A percentile compares a stretch with the other conserved stretches of the same genome.
These are phyloP conservation scores for Mrakia blollopis DNA, from an alignment of 768 basidiomycete genomes.

Conservation along the genomic window DNA sequence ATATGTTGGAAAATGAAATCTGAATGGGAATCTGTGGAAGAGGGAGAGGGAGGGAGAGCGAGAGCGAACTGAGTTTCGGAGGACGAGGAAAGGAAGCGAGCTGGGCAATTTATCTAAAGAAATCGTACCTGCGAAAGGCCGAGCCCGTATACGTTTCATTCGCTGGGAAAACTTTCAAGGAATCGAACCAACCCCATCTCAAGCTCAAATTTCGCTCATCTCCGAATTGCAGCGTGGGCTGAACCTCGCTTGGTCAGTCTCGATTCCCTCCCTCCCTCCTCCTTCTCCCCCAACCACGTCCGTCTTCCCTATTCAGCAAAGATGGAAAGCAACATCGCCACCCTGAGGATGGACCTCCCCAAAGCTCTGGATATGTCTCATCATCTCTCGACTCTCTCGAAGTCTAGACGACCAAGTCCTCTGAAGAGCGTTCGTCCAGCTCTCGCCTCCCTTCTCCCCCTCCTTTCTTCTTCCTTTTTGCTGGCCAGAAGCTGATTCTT, in stretches of 20 bases:
- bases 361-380: constrained; percentile 56
- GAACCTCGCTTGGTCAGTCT: constrained; percentile 44
- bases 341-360: not conserved
- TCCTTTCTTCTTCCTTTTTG: constrained; percentile 30
- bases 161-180: too few species aligned
- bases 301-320: not conserved
- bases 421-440: constrained; percentile 49
- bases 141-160: too few species aligned
- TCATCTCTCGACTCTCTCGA: constrained; percentile 60
- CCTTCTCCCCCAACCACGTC: not conserved
- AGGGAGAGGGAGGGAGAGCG: not conserved
- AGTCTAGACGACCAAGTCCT: constrained; percentile 53
- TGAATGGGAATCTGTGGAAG: not conserved
- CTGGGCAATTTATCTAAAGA: too few species aligned
- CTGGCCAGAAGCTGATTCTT: not conserved
- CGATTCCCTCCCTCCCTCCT: not conserved
- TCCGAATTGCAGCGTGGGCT: constrained; percentile 67
- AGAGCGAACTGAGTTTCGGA: not conserved
- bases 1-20: not conserved
- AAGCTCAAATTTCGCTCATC: constrained; percentile 67
- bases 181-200: constrained; percentile 45
- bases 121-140: too few species aligned
- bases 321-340: not conserved
- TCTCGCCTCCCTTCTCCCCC: constrained; percentile 39
- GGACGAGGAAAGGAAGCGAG: constrained; percentile 52